Percentiles rank a stretch among this genome's conserved stretches.
phyloP scores from a whole-genome alignment of 2,329 filamentous ascomycete genomes.

The Aspergillus sp. region DNA sequence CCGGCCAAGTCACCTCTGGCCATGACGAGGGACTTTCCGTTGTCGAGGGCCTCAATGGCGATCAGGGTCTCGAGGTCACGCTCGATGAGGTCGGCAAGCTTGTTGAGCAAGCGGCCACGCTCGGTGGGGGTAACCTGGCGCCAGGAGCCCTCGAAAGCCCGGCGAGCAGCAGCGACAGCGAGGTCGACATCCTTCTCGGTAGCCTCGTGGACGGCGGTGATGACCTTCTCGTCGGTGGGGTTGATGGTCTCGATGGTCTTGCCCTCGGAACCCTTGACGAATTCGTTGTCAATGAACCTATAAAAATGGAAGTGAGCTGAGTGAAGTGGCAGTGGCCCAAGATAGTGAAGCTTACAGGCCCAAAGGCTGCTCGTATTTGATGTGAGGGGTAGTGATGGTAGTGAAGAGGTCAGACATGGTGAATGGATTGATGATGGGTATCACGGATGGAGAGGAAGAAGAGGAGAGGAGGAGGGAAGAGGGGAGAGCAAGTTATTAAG shows the following conservation, averaged over 20 bases:
- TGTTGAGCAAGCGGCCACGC: conserved; percentile 65
- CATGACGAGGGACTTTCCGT: conserved; percentile 40
- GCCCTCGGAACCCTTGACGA: conserved; percentile 75
- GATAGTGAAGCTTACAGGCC: conserved; percentile 24
- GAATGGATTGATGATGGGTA: neutral
- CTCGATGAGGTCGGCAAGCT: conserved; percentile 76
- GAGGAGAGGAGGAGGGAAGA: neutral
- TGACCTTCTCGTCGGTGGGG: conserved; percentile 78
- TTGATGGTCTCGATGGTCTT: conserved; percentile 92
- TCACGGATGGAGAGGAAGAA: neutral
- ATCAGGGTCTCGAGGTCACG: conserved; percentile 72
- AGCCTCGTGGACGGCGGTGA: conserved; percentile 76
- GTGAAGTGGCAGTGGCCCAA: neutral
- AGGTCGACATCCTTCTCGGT: conserved; percentile 73
- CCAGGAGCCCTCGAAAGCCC: conserved; percentile 76
- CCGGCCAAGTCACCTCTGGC: conserved; percentile 66
- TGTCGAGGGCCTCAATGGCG: conserved; percentile 73
- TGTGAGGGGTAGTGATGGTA: conserved; percentile 31
- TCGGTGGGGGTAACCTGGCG: conserved; percentile 61
- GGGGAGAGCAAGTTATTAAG: neutral
- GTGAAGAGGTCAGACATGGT: conserved; percentile 28
- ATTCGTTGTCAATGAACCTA: conserved; percentile 48
- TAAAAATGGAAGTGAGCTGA: neutral
- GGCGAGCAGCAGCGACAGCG: conserved; percentile 78
- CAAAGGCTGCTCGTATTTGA: conserved; percentile 35